Evolutionary conservation across 176 grass and related monocot genomes (phyloP).

Genomic region (Puya raimondii): DNA sequence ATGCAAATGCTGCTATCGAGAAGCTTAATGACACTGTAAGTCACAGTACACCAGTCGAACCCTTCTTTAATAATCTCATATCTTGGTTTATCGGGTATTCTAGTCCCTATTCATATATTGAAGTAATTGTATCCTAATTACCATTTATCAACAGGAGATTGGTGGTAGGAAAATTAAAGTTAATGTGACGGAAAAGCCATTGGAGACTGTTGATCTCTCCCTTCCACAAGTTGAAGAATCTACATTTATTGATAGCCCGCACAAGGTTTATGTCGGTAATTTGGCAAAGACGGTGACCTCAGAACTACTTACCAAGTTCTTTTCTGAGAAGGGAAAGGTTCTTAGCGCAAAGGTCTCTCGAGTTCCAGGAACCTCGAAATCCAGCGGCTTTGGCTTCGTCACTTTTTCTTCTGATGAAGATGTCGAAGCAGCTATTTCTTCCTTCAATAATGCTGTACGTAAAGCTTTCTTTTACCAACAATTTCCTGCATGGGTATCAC

Average conservation of each 20-base stretch:
- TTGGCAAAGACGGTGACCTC: conserved; percentile 71
- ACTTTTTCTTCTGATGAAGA: conserved; percentile 82
- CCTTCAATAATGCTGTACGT: conserved; percentile 72
- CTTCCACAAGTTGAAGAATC: conserved; percentile 47
- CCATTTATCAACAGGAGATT: conserved; percentile 55
- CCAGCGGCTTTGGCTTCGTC: conserved; percentile 79
- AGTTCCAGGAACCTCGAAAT: conserved; percentile 69
- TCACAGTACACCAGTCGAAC: not conserved
- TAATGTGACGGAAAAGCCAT: conserved; percentile 78
- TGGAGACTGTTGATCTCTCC: conserved; percentile 37
- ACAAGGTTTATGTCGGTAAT: conserved; percentile 97
- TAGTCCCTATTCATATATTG: not conserved
- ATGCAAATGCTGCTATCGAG: conserved; percentile 47
- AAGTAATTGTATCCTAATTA: not conserved
- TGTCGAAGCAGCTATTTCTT: conserved; percentile 74
- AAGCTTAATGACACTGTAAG: conserved; percentile 68
- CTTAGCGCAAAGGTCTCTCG: conserved; percentile 80
- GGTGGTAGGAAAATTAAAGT: conserved; percentile 80
- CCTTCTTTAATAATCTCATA: not conserved
- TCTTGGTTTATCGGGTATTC: not conserved
- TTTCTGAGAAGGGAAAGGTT: conserved; percentile 78
- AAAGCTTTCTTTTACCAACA: conserved; percentile 8
- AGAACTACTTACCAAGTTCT: conserved; percentile 75
- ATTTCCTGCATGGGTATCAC: not conserved
- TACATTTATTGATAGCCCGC: conserved; percentile 76